Evolutionary conservation across 2,329 filamentous ascomycete species (phyloP).

Genomic region (Cladophialophora yegresii): DNA sequence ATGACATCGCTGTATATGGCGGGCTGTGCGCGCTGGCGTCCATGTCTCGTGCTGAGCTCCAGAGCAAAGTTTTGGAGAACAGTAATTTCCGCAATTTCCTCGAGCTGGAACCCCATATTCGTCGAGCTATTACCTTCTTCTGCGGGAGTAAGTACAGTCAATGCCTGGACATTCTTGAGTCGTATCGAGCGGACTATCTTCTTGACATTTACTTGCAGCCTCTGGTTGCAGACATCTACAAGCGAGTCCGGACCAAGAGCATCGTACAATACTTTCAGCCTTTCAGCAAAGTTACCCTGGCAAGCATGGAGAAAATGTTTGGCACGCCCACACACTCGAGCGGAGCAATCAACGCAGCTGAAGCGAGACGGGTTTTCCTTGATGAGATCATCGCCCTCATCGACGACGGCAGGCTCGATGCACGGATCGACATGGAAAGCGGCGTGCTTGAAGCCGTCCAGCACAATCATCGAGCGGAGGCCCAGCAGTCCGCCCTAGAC

Average conservation of each 20-base stretch:
- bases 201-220: slow-evolving; percentile 82
- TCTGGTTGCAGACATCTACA: slow-evolving; percentile 71
- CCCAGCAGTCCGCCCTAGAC: slow-evolving; percentile 70
- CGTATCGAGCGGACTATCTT: slow-evolving; percentile 81
- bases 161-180: slow-evolving; percentile 79
- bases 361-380: slow-evolving; percentile 39
- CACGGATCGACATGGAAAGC: slow-evolving; percentile 81
- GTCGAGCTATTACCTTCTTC: slow-evolving; percentile 85
- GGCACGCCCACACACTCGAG: slow-evolving; percentile 58
- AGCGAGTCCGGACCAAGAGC: slow-evolving; percentile 79
- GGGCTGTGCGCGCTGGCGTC: slow-evolving; percentile 86
- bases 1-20: slow-evolving; percentile 90
- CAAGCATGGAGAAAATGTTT: slow-evolving; percentile 77
- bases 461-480: slow-evolving; percentile 64
- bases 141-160: slow-evolving; percentile 85
- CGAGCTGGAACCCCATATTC: slow-evolving; percentile 90
- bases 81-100: slow-evolving; percentile 79
- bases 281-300: slow-evolving; percentile 81
- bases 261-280: slow-evolving; percentile 91
- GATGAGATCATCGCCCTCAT: slow-evolving; percentile 79
- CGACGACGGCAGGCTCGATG: slow-evolving; percentile 67
- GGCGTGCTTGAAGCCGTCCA: slow-evolving; percentile 73
- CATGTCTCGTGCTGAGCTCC: slow-evolving; percentile 77
- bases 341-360: slow-evolving; percentile 37
- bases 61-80: slow-evolving; percentile 76